Base-by-base conservation (phyloP, 306 rosid genomes). In the Calophaca sinica region DNA sequence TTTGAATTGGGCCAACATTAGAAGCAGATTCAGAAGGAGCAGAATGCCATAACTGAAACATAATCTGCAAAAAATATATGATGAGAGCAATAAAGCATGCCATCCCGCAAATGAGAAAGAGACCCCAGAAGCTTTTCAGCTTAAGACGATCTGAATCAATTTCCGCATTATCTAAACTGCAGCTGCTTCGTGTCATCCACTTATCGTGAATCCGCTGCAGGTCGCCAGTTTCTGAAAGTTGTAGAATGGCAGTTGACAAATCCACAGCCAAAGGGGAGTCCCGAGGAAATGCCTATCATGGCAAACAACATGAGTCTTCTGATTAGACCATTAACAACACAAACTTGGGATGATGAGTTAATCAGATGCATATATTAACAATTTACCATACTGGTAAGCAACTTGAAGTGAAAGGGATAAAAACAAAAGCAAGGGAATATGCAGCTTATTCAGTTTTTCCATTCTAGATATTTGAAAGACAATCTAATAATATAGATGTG, bases 201-300 rank as follows among this genome's bases (percentile, higher is more conserved):
- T 94, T 94, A 71, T 92, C 99, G 60, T 86, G 89, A 79, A 94
- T 94, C 79, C 97, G 81, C 77, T 94, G 99, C 69, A 92, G 96
- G 71, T 94, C 97, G 7, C 99, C 99, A 4, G 87, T 92, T 81
- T 94, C 99, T 2, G 99, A 92, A 33, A 94, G 89, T 74, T 90
- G 96, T 42, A 94, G 91, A 79, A 94, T 88, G 10, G 99, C 91
- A 55, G 99, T 94, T 28, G 99, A 94, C 88, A 94, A 53, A 76
- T 94, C 99, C 36, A 86, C 64, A 2, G 99, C 96, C 75, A 94
- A 79, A 6, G 96, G 96, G 29, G 99, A 94, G 84, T 91, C 99
- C 65, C 96, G 82, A 3, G 87, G 99, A 82, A 94, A 94, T 65
- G 96, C 98, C 98, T 94, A 33, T 4, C 53, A 86, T 46, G 62